Evolutionary conservation across 805 yeast genomes (phyloP), one percentile per base, ranked within the genome.

Genomic region (Danielozyma ontarioensis): DNA sequence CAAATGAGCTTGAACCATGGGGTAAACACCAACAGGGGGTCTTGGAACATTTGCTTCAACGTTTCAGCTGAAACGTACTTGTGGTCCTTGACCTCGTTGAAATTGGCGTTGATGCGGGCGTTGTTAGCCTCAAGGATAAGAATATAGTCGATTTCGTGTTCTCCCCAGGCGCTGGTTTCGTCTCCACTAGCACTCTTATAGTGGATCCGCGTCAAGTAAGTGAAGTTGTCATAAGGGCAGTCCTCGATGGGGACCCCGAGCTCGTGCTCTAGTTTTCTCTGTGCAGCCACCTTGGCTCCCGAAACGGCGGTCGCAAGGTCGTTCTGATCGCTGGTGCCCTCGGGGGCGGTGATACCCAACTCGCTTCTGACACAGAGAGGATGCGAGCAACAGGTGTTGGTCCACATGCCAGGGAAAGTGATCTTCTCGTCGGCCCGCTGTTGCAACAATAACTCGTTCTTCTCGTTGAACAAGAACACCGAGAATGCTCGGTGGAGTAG

Each of bases 1-100:
- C 98, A 93, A 46, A 93, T 93, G 44, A 93, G 74, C 61, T 86
- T 87, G 69, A 93, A 93, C 99, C 99, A 93, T 4, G 99, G 99
- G 4, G 99, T 93, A 63, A 93, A 93, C 8, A 76, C 68, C 41
- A 83, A 69, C n/a, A 51, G 36, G 13, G 64, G 48, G 55, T 89
- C 86, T 15, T 70, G 46, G 57, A 93, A 84, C 96, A 93, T 86
- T 13, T 55, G 62, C 55, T 78, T 76, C 48, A 93, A 70, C 46
- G 83, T 82, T 1, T 63, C 62, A 17, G 73, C 73, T 21, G 78
- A 63, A 16, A 93, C 97, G 62, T 84, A 93, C 50, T 69, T 75
- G 49, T 65, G 62, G 53, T 83, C 96, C 53, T 79, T 79, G 31
- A 90, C 96, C 58, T 93, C 99, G 41, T 66, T 66, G 28, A 40